phyloP scores from a whole-genome alignment of 768 basidiomycete species.

The Podaxis sp. region DNA sequence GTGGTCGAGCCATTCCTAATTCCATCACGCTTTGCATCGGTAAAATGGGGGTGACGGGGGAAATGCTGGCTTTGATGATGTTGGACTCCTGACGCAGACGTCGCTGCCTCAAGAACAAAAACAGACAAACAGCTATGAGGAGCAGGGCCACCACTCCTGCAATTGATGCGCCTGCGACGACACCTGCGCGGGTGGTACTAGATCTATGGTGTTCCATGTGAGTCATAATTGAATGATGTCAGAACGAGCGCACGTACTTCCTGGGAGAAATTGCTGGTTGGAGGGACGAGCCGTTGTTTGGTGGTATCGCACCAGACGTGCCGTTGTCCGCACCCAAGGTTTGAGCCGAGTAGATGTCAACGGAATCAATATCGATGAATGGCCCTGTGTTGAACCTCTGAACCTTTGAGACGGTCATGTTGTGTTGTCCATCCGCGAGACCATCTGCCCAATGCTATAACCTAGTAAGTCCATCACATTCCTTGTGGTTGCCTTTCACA shows the following conservation, averaged over 20 bases:
- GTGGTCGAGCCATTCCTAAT: conserved; percentile 17
- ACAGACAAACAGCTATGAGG: conserved; percentile 17
- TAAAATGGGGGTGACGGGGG: conserved; percentile 26
- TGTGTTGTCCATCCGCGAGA: conserved; percentile 34
- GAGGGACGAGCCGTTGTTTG: neutral
- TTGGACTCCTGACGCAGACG: conserved; percentile 18
- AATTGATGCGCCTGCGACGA: neutral
- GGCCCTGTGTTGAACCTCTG: conserved; percentile 25
- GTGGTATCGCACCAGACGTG: neutral
- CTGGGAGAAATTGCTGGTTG: neutral
- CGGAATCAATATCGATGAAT: conserved; percentile 41
- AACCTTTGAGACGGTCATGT: conserved; percentile 28
- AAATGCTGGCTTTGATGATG: conserved; percentile 21
- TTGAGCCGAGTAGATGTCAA: conserved; percentile 29
- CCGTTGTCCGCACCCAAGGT: neutral
- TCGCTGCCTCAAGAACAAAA: conserved; percentile 21
- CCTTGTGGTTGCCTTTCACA: neutral
- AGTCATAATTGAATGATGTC: neutral
- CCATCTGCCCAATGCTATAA: conserved; percentile 38
- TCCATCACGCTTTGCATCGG: conserved; percentile 31
- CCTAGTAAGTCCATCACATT: conserved; percentile 1
- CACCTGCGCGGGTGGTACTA: neutral
- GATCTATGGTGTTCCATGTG: neutral
- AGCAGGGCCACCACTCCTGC: conserved; percentile 12
- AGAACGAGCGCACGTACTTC: neutral